phyloP scores from a whole-genome alignment of 768 basidiomycete species.

The Amanita jacksonii region DNA sequence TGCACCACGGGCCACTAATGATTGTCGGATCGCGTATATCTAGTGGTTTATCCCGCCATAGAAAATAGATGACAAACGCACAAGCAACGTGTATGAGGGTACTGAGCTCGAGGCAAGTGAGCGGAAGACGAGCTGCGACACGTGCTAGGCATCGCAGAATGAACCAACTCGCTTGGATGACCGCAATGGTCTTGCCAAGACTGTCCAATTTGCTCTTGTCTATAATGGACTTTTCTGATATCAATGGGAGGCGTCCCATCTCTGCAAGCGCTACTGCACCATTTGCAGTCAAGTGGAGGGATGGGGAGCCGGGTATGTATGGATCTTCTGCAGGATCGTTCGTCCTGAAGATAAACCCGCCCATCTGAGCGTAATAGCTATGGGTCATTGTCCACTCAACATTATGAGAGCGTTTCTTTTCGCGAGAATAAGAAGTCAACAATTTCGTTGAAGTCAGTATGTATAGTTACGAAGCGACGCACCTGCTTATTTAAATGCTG shows the following conservation, averaged over 20 bases:
- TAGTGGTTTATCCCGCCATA: constrained; percentile 16
- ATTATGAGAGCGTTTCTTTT: too few relatives aligned
- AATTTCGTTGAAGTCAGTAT: too few relatives aligned
- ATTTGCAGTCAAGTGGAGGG: background rate
- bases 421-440: too few relatives aligned
- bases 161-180: constrained; percentile 18
- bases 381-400: background rate
- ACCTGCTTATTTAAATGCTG: background rate
- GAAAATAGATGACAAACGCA: constrained; percentile 9
- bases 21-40: constrained; percentile 10
- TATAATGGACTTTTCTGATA: constrained; percentile 12
- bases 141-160: constrained; percentile 12
- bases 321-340: background rate
- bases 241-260: background rate
- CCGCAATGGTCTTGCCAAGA: constrained; percentile 16
- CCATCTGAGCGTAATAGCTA: background rate
- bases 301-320: background rate
- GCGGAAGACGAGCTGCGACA: constrained; percentile 1
- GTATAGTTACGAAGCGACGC: too few relatives aligned
- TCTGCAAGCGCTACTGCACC: background rate
- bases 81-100: constrained; percentile 12
- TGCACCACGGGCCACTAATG: background rate
- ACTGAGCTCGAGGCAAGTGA: constrained; percentile 13
- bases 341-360: background rate
- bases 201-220: constrained; percentile 20